Evolutionary conservation across 192 early-diverging fungal species (phyloP).

Genomic region (Coemansia asiatica): DNA sequence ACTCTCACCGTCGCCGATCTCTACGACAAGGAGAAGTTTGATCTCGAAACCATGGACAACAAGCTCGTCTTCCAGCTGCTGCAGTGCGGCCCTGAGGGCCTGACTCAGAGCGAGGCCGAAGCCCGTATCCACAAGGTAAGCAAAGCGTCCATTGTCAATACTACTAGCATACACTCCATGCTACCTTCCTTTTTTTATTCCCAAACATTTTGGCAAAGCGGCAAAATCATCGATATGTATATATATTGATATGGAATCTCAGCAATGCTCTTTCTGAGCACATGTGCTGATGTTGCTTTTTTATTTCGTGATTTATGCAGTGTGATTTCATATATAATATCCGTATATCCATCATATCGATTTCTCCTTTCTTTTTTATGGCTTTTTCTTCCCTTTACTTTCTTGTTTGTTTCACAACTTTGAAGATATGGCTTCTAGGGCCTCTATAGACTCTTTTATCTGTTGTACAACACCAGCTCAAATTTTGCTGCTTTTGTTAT

Average conservation of each 20-base stretch:
- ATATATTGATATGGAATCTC: too few relatives aligned
- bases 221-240: neutral
- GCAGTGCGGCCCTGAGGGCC: slow-evolving; percentile 63
- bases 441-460: too few relatives aligned
- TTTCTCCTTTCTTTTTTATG: neutral
- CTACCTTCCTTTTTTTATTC: slow-evolving; percentile 1
- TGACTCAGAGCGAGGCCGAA: slow-evolving; percentile 64
- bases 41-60: slow-evolving; percentile 76
- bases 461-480: too few relatives aligned
- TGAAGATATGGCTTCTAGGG: too few relatives aligned
- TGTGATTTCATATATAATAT: neutral
- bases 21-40: slow-evolving; percentile 80
- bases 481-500: too few relatives aligned
- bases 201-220: too few relatives aligned
- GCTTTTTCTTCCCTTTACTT: neutral
- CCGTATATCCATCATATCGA: neutral
- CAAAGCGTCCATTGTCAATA: neutral
- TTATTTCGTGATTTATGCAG: neutral
- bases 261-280: neutral
- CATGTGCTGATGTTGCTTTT: neutral
- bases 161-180: too few relatives aligned
- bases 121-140: slow-evolving; percentile 62
- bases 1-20: slow-evolving; percentile 70
- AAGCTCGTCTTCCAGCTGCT: slow-evolving; percentile 68
- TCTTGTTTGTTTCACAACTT: neutral